Evolutionary conservation across 2,329 filamentous ascomycete genomes (phyloP).

Genomic region (Fusarium anthophilum): DNA sequence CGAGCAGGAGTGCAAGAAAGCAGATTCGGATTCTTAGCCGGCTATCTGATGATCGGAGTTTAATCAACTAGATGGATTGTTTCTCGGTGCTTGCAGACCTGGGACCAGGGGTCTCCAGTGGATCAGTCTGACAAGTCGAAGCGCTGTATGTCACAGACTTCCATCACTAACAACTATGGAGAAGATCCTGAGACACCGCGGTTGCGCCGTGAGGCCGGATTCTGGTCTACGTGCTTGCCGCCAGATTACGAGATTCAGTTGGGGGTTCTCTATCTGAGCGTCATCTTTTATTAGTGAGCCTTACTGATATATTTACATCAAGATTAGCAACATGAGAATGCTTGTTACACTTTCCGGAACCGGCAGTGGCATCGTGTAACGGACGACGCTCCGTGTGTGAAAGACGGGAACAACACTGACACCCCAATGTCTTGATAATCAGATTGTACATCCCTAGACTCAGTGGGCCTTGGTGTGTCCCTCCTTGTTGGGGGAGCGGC

Average conservation of each 20-base stretch:
- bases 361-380: slow-evolving; percentile 12
- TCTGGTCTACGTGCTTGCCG: slow-evolving; percentile 21
- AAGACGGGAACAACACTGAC: slow-evolving; percentile 39
- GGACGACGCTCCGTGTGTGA: slow-evolving; percentile 30
- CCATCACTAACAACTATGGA: slow-evolving; percentile 24
- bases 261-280: not conserved
- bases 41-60: slow-evolving; percentile 17
- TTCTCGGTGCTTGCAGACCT: slow-evolving; percentile 7
- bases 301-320: not conserved
- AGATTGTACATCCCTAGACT: not conserved
- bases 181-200: slow-evolving; percentile 31
- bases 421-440: slow-evolving; percentile 31
- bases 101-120: slow-evolving; percentile 16
- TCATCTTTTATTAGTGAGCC: not conserved
- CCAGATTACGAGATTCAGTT: not conserved
- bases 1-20: not conserved
- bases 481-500: slow-evolving; percentile 30
- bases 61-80: not conserved
- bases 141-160: slow-evolving; percentile 24
- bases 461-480: slow-evolving; percentile 40
- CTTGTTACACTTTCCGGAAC: not conserved
- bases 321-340: not conserved
- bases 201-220: slow-evolving; percentile 32
- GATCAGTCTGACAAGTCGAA: slow-evolving; percentile 29
- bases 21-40: not conserved